These are phyloP conservation scores for Periconia macrospinosa DNA, from an alignment of 2,329 filamentous ascomycete genomes.

Conservation along the genomic window DNA sequence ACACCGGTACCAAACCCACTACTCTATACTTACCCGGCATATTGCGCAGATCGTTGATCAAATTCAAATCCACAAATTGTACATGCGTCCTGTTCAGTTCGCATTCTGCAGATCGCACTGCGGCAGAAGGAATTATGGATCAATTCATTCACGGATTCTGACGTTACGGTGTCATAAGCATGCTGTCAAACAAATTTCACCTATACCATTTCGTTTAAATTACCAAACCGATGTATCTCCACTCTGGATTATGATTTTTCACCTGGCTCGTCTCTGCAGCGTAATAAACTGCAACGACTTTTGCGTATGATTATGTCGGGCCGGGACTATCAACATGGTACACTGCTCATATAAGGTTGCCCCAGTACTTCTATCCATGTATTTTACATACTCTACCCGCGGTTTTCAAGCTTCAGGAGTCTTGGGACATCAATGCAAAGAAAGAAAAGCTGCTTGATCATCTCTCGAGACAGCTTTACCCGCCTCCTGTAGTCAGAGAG, in stretches of 20 bases:
- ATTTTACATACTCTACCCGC: neutral
- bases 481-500: neutral
- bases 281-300: neutral
- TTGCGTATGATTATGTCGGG: neutral
- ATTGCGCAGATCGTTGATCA: neutral
- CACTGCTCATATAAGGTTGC: neutral
- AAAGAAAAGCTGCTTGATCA: neutral
- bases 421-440: neutral
- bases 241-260: too few relatives aligned
- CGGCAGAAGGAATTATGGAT: neutral
- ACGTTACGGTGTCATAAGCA: too few relatives aligned
- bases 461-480: neutral
- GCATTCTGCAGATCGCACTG: neutral
- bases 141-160: neutral
- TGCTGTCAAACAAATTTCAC: too few relatives aligned
- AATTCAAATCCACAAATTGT: neutral
- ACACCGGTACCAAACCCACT: neutral
- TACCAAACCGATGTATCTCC: too few relatives aligned
- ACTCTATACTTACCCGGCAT: neutral
- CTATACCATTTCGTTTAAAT: too few relatives aligned
- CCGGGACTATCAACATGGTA: neutral
- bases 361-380: neutral
- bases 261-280: neutral
- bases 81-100: neutral
- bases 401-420: neutral